Percentiles rank a stretch among this genome's conserved stretches.
These are phyloP conservation scores for Trichoderma atroviride DNA, from an alignment of 2,329 filamentous ascomycete species.

Conservation along the genomic window DNA sequence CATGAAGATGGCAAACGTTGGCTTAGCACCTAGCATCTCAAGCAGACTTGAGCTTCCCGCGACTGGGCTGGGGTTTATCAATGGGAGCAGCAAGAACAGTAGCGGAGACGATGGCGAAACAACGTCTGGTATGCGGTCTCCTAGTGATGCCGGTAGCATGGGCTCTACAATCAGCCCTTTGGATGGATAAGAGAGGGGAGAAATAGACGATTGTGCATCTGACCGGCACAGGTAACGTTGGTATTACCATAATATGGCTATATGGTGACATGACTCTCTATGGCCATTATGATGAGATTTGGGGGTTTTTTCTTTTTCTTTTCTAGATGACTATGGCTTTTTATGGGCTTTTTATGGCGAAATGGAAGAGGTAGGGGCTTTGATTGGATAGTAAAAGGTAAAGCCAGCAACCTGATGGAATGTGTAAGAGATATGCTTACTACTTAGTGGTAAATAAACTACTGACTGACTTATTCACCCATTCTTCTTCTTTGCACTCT, in stretches of 20 bases:
- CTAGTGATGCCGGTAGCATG: slow-evolving; percentile 44
- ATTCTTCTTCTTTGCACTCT: background rate
- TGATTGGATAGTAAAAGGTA: slow-evolving; percentile 4
- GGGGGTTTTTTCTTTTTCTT: background rate
- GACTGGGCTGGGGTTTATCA: slow-evolving; percentile 32
- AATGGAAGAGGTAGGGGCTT: slow-evolving; percentile 6
- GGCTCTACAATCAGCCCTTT: slow-evolving; percentile 40
- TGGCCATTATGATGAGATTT: background rate
- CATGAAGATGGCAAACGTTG: slow-evolving; percentile 62
- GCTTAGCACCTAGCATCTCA: slow-evolving; percentile 36
- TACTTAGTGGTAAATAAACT: background rate
- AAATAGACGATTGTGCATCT: background rate
- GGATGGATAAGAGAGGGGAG: slow-evolving; percentile 15
- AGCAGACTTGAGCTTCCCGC: slow-evolving; percentile 40
- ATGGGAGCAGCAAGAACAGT: slow-evolving; percentile 37
- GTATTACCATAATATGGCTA: background rate
- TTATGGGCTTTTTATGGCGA: slow-evolving; percentile 18
- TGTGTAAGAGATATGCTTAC: slow-evolving; percentile 3
- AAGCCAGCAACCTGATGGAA: slow-evolving; percentile 7
- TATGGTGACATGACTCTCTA: background rate
- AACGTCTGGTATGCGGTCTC: slow-evolving; percentile 43
- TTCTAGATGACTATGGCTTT: slow-evolving; percentile 6
- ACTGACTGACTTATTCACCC: background rate
- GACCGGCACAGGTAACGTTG: background rate
- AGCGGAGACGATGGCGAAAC: slow-evolving; percentile 41